These are phyloP conservation scores for Anaeromyces robustus DNA, from an alignment of 192 early-diverging fungal species.

Conservation along the genomic window DNA sequence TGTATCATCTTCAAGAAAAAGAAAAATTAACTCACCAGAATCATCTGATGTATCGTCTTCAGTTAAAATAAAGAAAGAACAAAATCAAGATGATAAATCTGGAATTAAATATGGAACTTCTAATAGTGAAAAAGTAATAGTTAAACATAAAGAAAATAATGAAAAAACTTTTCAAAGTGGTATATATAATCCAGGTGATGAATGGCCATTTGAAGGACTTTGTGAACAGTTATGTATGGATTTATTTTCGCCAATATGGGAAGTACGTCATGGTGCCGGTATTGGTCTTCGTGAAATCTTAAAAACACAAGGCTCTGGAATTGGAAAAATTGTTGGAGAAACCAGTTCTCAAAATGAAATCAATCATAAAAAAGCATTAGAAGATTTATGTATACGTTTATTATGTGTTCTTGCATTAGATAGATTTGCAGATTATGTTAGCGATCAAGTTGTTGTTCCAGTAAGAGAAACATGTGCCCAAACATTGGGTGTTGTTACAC, in stretches of 20 bases:
- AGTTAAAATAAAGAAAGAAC: constrained; percentile 20
- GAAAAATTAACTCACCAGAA: background rate
- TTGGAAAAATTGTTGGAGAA: constrained; percentile 50
- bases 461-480: constrained; percentile 90
- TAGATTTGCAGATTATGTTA: constrained; percentile 91
- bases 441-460: constrained; percentile 85
- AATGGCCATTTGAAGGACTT: constrained; percentile 57
- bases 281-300: constrained; percentile 82
- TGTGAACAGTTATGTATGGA: constrained; percentile 53
- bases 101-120: background rate
- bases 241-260: constrained; percentile 67
- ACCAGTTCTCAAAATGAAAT: constrained; percentile 32
- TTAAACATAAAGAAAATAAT: constrained; percentile 14
- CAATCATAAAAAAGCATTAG: constrained; percentile 63
- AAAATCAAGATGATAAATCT: constrained; percentile 1
- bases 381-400: constrained; percentile 78
- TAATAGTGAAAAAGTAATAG: constrained; percentile 4
- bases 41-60: constrained; percentile 18
- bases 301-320: constrained; percentile 68
- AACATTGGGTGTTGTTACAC: constrained; percentile 50
- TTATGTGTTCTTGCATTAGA: constrained; percentile 88
- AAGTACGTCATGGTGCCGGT: constrained; percentile 87
- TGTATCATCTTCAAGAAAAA: background rate
- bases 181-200: constrained; percentile 21
- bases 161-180: constrained; percentile 8